phyloP scores from a whole-genome alignment of 169 alveolate genomes.

The Plasmodium adleri region DNA sequence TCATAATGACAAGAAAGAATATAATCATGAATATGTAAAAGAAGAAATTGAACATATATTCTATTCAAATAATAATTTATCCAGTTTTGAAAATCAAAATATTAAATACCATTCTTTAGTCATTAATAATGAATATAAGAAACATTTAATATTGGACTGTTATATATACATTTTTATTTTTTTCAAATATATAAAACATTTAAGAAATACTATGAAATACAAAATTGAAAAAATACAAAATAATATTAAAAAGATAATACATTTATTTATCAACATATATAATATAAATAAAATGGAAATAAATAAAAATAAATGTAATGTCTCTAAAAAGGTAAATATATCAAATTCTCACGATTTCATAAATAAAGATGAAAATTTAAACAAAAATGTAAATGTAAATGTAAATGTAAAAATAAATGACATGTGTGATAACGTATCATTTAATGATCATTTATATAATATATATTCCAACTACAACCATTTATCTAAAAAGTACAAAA shows the following conservation, averaged over 20 bases:
- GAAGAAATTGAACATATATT: neutral
- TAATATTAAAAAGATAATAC: slow-evolving; percentile 53
- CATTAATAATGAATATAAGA: neutral
- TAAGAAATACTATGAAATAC: slow-evolving; percentile 33
- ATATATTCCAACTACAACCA: slow-evolving; percentile 34
- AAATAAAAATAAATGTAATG: neutral
- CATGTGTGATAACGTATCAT: neutral
- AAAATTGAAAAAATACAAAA: slow-evolving; percentile 57
- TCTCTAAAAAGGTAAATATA: neutral
- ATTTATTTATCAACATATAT: slow-evolving; percentile 38
- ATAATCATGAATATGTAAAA: neutral
- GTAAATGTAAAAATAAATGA: neutral
- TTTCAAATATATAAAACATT: slow-evolving; percentile 31
- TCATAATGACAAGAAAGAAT: neutral
- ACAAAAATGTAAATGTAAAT: neutral
- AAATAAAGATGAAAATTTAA: neutral
- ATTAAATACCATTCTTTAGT: neutral
- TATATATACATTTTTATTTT: slow-evolving; percentile 54
- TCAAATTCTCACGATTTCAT: too few relatives aligned
- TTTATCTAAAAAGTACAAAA: slow-evolving; percentile 46
- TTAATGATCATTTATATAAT: neutral
- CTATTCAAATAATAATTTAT: neutral
- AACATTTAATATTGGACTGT: slow-evolving; percentile 35
- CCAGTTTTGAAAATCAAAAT: neutral
- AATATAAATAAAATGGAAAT: slow-evolving; percentile 23